Evolutionary conservation across 768 basidiomycete species (phyloP), one percentile per base, ranked within the genome.

Genomic region (Termitomyces sp.): DNA sequence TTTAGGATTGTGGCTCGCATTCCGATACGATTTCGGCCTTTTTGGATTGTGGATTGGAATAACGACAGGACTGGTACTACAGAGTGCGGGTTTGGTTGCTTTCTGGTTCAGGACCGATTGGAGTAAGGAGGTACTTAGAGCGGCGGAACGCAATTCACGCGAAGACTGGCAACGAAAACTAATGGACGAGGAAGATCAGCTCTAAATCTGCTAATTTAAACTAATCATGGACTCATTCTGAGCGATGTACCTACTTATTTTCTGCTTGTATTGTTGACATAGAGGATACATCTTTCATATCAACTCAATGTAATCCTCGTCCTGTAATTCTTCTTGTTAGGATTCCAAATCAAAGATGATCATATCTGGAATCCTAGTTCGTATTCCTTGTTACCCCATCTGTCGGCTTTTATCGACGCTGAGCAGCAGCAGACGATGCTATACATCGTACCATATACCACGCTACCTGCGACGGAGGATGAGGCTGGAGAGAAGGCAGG

Each of bases 341-440:
- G 12, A 35, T 35, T 35, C 9, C 35, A 35, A 10, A 35, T 35
- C 35, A 35, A 35, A 35, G 9, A 35, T 35, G 35, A n/a, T n/a
- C n/a, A n/a, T n/a, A n/a, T n/a, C n/a, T n/a, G n/a, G n/a, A n/a
- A n/a, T n/a, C 49, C 91, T 0, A 57, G 88, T 41, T 80, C 88
- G 16, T 95, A 90, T 69, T 85, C 84, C 68, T 75, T 97, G 40
- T 83, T 97, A 1, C 95, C 95, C 1, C 75, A 74, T 6, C 77
- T 79, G 4, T 71, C 79, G 1, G 74, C 72, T 3, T 87, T 90
- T 63, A 66, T 81, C 10, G 72, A 74, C 43, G 68, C 78, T 0
- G 64, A 72, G 18, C 71, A 30, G 65, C 65, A 0, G 75, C 79
- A 44, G 78, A 82, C 5, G 30, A 30, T 30, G 78, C 77, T 46